Evolutionary conservation across 2,329 filamentous ascomycete genomes (phyloP).

Genomic region (Diaporthe sp.): DNA sequence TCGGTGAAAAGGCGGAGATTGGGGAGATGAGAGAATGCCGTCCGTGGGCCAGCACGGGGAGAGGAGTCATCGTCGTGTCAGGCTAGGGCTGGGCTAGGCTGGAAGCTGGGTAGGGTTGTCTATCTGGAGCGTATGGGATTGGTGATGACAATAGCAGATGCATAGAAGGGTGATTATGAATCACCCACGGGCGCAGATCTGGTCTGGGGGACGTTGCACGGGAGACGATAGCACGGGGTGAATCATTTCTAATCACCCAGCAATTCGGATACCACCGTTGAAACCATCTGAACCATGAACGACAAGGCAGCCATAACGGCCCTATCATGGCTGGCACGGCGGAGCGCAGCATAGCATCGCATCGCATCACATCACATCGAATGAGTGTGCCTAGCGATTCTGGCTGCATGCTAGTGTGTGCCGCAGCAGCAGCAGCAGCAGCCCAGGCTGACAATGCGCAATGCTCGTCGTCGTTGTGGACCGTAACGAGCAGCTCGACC

Average conservation of each 20-base stretch:
- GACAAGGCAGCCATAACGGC: neutral
- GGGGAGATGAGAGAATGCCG: constrained; percentile 23
- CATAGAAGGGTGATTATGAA: constrained; percentile 21
- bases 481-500: neutral
- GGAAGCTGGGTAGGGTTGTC: constrained; percentile 25
- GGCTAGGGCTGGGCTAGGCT: constrained; percentile 21
- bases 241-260: constrained; percentile 31
- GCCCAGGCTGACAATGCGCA: constrained; percentile 18
- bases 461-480: neutral
- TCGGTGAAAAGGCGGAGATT: constrained; percentile 38
- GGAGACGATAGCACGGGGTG: constrained; percentile 2
- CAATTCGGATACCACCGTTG: neutral
- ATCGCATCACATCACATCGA: neutral
- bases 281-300: constrained; percentile 7
- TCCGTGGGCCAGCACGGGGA: neutral
- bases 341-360: neutral
- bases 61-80: constrained; percentile 18
- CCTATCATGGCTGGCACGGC: constrained; percentile 4
- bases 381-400: constrained; percentile 9
- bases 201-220: neutral
- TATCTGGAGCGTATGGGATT: constrained; percentile 25
- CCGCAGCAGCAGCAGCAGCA: constrained; percentile 27
- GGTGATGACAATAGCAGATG: constrained; percentile 27
- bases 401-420: constrained; percentile 18
- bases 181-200: constrained; percentile 10